These are phyloP conservation scores for Scedosporium boydii DNA, from an alignment of 2,329 filamentous ascomycete genomes.

Conservation along the genomic window DNA sequence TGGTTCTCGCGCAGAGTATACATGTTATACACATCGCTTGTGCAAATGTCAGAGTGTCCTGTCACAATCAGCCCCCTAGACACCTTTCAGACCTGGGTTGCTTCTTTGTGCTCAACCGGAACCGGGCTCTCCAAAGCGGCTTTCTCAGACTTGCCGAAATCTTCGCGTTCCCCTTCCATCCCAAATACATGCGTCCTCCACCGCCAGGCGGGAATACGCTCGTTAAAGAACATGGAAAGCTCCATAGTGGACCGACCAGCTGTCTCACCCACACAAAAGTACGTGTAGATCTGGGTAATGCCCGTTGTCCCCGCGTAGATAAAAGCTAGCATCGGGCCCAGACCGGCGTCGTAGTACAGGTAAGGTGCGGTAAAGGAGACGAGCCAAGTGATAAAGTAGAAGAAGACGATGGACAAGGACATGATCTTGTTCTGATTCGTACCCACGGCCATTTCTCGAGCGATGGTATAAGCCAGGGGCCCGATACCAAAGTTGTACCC, in stretches of 20 bases:
- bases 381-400: conserved; percentile 24
- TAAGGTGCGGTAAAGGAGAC: conserved; percentile 23
- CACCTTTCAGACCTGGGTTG: background rate
- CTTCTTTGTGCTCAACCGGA: background rate
- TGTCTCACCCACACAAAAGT: conserved; percentile 30
- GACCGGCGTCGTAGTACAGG: conserved; percentile 20
- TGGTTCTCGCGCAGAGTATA: too few species aligned
- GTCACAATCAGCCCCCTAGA: too few species aligned
- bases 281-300: conserved; percentile 19
- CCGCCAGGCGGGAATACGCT: conserved; percentile 21
- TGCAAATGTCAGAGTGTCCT: too few species aligned
- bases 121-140: background rate
- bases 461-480: conserved; percentile 27
- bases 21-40: too few species aligned
- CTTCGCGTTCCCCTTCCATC: background rate
- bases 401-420: conserved; percentile 27
- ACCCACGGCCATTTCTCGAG: conserved; percentile 32
- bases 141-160: background rate
- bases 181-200: conserved; percentile 18
- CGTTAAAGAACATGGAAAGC: conserved; percentile 27
- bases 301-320: conserved; percentile 21
- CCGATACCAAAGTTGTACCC: conserved; percentile 30
- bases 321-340: conserved; percentile 24
- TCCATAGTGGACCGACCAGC: conserved; percentile 24
- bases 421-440: conserved; percentile 36